phyloP scores from a whole-genome alignment of 2,329 filamentous ascomycete genomes.

The Fusarium piperis region DNA sequence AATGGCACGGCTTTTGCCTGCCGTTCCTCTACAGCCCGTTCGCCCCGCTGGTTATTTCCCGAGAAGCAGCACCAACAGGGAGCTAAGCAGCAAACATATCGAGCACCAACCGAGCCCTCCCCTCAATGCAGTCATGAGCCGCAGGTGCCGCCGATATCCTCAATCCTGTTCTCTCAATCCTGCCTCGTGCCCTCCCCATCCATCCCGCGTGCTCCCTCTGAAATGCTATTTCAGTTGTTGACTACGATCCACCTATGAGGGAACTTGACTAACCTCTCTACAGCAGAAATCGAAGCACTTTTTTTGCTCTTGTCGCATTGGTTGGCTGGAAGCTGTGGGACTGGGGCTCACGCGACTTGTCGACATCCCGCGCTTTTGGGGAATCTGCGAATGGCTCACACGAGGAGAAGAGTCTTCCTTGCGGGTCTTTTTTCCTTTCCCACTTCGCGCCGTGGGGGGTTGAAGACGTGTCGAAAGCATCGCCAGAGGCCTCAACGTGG shows the following conservation, averaged over 20 bases:
- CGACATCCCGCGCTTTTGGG: not conserved
- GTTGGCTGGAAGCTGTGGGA: not conserved
- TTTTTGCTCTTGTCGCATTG: not conserved
- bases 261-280: not conserved
- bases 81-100: not conserved
- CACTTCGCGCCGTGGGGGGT: conserved; percentile 5
- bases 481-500: conserved; percentile 66
- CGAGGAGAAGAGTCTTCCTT: conserved; percentile 6
- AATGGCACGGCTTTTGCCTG: not conserved
- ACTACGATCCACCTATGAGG: not conserved
- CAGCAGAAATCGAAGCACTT: not conserved
- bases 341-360: not conserved
- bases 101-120: not conserved
- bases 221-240: not conserved
- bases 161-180: not conserved
- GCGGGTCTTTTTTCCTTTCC: not conserved
- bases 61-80: not conserved
- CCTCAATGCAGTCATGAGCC: not conserved
- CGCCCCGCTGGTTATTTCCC: conserved; percentile 5
- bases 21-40: not conserved
- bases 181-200: not conserved
- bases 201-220: not conserved
- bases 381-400: conserved; percentile 69
- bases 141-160: not conserved
- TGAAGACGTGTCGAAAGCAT: conserved; percentile 63